A percentile compares a stretch with the other conserved stretches of the same genome.
Conservation (phyloP, 192 early-diverging fungal genomes). For the Funneliformis mosseae region DNA sequence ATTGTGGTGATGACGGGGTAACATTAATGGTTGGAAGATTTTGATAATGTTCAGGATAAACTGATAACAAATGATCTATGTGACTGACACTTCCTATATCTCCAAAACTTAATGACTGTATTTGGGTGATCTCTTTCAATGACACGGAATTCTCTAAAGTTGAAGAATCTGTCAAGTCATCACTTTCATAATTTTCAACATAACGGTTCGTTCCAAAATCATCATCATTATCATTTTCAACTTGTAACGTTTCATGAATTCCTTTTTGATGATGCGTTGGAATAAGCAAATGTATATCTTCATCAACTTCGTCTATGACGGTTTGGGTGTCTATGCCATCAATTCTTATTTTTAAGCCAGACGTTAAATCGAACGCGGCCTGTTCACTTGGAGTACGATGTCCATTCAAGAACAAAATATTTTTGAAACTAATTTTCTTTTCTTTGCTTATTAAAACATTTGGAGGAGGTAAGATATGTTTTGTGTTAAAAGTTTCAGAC, state of each 20-base stretch:
- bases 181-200: not conserved
- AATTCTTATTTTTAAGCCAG: not conserved
- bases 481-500: not conserved
- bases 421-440: not conserved
- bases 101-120: not conserved
- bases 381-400: conserved; percentile 30
- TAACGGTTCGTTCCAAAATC: not conserved
- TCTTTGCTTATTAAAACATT: not conserved
- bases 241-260: not conserved
- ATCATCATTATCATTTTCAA: not conserved
- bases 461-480: not conserved
- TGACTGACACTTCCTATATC: not conserved
- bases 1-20: not conserved
- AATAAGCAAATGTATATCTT: not conserved
- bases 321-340: not conserved
- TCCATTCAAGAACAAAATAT: conserved; percentile 1
- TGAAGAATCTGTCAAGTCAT: not conserved
- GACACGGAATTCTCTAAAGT: not conserved
- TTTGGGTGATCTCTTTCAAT: not conserved
- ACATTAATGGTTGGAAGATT: not conserved
- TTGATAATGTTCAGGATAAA: not conserved
- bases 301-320: not conserved
- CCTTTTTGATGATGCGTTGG: not conserved
- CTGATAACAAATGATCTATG: not conserved
- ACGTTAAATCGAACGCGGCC: conserved; percentile 5